Conservation (phyloP, 2,329 filamentous ascomycete species). For the Chaetomiaceae sp. region DNA sequence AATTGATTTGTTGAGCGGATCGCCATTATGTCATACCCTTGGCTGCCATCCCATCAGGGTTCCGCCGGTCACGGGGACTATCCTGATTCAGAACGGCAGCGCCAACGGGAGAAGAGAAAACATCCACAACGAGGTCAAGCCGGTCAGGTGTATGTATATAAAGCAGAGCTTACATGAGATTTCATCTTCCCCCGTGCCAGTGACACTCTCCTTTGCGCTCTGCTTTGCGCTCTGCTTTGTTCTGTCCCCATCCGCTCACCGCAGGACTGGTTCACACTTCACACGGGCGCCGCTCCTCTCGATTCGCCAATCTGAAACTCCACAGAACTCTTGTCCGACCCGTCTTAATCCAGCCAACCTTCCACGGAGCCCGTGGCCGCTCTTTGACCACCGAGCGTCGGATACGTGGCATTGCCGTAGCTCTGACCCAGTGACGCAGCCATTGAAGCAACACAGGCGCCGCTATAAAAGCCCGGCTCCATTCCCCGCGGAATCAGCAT, state of each 20-base stretch:
- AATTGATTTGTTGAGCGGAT: conserved; percentile 7
- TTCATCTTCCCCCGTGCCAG: too few species aligned
- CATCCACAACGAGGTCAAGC: too few species aligned
- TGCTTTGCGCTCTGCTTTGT: background rate
- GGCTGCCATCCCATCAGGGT: conserved; percentile 8
- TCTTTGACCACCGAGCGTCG: background rate
- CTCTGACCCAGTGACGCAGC: background rate
- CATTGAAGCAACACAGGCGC: conserved; percentile 2
- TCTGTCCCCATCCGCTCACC: background rate
- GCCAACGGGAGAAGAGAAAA: background rate
- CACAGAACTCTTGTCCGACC: conserved; percentile 15
- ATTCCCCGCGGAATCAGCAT: background rate
- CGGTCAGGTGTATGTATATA: too few species aligned
- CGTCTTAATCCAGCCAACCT: conserved; percentile 3
- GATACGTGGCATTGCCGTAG: conserved; percentile 7
- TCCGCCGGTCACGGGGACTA: background rate
- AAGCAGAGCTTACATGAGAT: background rate
- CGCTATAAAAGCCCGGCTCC: background rate
- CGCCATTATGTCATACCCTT: conserved; percentile 23
- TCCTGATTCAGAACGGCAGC: background rate
- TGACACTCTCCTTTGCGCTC: background rate
- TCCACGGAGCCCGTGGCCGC: background rate
- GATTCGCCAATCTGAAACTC: conserved; percentile 14
- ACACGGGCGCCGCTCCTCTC: background rate
- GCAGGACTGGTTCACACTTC: background rate